Base-by-base conservation (phyloP, 2,329 filamentous ascomycete genomes). In the Microascus cirrosus region DNA sequence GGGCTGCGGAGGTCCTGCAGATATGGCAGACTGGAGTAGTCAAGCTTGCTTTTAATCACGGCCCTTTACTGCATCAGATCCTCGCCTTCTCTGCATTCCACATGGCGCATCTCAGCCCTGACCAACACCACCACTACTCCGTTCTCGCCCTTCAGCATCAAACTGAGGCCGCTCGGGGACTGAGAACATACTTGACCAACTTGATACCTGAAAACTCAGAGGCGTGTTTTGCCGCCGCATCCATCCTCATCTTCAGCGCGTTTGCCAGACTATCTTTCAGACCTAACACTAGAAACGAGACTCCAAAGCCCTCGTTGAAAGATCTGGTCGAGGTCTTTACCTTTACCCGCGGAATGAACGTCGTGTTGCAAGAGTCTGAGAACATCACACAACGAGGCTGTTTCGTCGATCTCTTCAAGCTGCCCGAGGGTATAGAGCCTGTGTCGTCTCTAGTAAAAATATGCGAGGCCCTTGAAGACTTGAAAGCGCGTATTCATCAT, bases 121-220 rank as follows among this genome's bases (percentile, higher is more conserved):
- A 64, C 3, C 63, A 64, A 4, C 62, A 62, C 2, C 61, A 60
- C 28, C 57, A 54, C 12, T 66, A 67, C 45, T 60, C 62, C 1
- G 60, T 69, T 0, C 64, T 63, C 20, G 69, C 68, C 1, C 68
- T 68, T 1, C 66, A 69, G 10, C 69, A 71, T 24, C 69, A 71
- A 50, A 68, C 63, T 54, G 62, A 66, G 18, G 67, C 69, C 10
- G 64, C 69, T 2, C 61, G 62, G 20, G 69, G 68, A 1, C 62
- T 72, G 53, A 64, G 69, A 0, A 62, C 58, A 3, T 62, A 63
- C 0, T 59, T 72, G 1, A 35, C 62, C 0, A 58, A 62, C 6
- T 63, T 71, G 25, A 64, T 58, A 8, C 61, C 63, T 1, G 65
- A 68, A 1, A 70, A 64, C 50, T 71, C 67, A 39, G 65, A 69